Base-by-base conservation (phyloP, 352 stramenopile species). In the Globisporangium acanthophoron region DNA sequence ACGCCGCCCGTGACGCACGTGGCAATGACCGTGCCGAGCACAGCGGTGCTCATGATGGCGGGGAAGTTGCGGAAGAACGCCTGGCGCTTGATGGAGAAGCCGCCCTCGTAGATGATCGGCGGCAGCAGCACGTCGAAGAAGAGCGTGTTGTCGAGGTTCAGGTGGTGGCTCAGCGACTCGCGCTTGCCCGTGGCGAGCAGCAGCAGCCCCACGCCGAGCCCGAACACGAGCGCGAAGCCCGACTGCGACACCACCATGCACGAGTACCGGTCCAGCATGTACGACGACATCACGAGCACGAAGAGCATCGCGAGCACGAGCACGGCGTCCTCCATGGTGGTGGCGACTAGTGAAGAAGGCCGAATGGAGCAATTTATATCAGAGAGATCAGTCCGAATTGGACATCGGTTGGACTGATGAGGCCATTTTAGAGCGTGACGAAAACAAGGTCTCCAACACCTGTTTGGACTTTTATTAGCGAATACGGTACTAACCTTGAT, bases 81-180 rank as follows among this genome's bases (percentile, higher is more conserved):
- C 39, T 84, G 73, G 52, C 80, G 74, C 71, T 94, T 94, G 67
- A 92, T 83, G 37, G 85, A 92, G 67, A 94, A 94, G 40, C 85
- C 85, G 41, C 75, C 81, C 65, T 94, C 82, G 68, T 92, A 94
- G 68, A 94, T 94, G 66, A 94, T 94, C 24, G 85, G 85, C 33
- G 85, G 85, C 61, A 94, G 65, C 58, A 94, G 61, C 31, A 94
- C 83, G 69, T 94, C 79, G 54, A 94, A 94, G 69, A 94, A 94
- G 55, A 94, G 76, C 56, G 81, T 88, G 71, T 92, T 94, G 69
- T 88, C 80, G 54, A 94, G 71, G 67, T 92, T 92, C 65, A 94
- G 65, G 61, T 92, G 85, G 52, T 70, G 83, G 55, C 87, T 74
- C 20, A 92, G 73, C 61, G 70, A 71, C 48, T 73, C 80, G 56